Evolutionary conservation across 257 asterid species (phyloP).

Genomic region (Rubia yunnanensis): DNA sequence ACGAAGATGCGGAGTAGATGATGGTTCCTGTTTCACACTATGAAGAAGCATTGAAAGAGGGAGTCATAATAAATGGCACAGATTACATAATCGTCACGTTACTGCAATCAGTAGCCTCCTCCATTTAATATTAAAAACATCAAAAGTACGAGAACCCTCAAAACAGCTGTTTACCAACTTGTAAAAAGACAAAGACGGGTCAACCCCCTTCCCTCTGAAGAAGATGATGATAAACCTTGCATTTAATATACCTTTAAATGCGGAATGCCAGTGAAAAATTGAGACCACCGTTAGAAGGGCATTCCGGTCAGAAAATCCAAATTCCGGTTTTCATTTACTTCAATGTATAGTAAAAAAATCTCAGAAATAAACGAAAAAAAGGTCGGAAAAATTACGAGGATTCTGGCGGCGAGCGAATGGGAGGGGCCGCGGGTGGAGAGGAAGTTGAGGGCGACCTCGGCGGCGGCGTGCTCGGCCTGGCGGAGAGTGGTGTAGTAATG

Average conservation of each 20-base stretch:
- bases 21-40: constrained; percentile 12
- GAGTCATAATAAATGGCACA: background rate
- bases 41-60: background rate
- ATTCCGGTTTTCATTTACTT: background rate
- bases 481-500: constrained; percentile 62
- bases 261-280: background rate
- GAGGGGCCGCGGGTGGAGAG: constrained; percentile 57
- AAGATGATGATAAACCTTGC: background rate
- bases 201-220: background rate
- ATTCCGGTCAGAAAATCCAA: background rate
- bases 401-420: constrained; percentile 61
- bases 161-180: constrained; percentile 17
- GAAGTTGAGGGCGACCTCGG: constrained; percentile 63
- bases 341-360: background rate
- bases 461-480: constrained; percentile 82
- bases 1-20: background rate
- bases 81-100: constrained; percentile 1
- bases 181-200: constrained; percentile 4
- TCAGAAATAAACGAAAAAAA: background rate
- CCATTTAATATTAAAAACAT: constrained; percentile 1
- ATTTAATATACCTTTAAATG: background rate
- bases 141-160: constrained; percentile 8
- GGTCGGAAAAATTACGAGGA: constrained; percentile 35
- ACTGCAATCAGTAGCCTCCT: no score
- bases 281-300: background rate